Percentiles rank a stretch among this genome's conserved stretches.
Conservation (phyloP, 805 yeast species). For the Alloascoidea hylecoeti region DNA sequence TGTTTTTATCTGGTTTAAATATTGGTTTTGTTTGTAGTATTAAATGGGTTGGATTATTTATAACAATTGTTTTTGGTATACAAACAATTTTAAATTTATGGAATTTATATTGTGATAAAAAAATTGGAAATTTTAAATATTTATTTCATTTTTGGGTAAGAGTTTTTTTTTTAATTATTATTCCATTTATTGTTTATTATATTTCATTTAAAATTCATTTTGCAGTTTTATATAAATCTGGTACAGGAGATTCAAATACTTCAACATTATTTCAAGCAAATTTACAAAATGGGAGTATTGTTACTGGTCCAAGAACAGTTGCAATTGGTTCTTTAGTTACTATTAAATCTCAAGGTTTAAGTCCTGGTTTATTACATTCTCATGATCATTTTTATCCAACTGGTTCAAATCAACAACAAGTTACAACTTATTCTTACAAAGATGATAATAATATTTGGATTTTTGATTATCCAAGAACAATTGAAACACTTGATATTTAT, state of each 20-base stretch:
- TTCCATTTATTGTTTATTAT: slow-evolving; percentile 62
- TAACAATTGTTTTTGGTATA: slow-evolving; percentile 77
- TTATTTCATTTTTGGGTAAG: slow-evolving; percentile 56
- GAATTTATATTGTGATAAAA: slow-evolving; percentile 62
- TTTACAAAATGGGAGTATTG: slow-evolving; percentile 50
- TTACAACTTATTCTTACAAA: slow-evolving; percentile 84
- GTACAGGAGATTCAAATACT: slow-evolving; percentile 89
- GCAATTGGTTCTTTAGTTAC: slow-evolving; percentile 52
- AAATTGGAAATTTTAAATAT: slow-evolving; percentile 35
- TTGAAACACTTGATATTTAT: slow-evolving; percentile 34
- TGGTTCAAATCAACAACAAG: slow-evolving; percentile 89
- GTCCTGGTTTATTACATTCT: slow-evolving; percentile 77
- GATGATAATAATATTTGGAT: slow-evolving; percentile 80
- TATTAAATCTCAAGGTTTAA: slow-evolving; percentile 53
- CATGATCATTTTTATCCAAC: slow-evolving; percentile 82
- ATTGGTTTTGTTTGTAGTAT: slow-evolving; percentile 89
- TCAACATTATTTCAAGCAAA: slow-evolving; percentile 85
- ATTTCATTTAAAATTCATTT: slow-evolving; percentile 75
- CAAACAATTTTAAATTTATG: slow-evolving; percentile 84
- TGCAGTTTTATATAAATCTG: slow-evolving; percentile 56
- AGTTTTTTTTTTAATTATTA: slow-evolving; percentile 44
- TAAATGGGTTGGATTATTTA: slow-evolving; percentile 93
- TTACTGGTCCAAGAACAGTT: slow-evolving; percentile 51
- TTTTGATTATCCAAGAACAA: slow-evolving; percentile 28
- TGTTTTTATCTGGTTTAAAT: slow-evolving; percentile 66